phyloP scores from a whole-genome alignment of 495 filamentous ascomycete genomes.

The Penicillium samsonianum region DNA sequence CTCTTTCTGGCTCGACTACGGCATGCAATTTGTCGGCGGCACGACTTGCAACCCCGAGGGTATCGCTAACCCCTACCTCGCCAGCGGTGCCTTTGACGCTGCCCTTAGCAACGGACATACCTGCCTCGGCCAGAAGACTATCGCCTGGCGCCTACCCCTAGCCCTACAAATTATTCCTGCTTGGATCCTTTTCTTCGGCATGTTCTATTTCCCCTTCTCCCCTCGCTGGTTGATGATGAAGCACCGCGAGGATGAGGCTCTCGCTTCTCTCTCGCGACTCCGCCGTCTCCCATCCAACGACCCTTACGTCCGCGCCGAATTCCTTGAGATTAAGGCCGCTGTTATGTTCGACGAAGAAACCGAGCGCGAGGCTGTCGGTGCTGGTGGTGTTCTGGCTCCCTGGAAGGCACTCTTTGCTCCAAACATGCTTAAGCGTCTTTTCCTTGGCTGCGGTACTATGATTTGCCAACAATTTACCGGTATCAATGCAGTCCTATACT shows the following conservation, averaged over 20 bases:
- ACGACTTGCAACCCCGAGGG: slow-evolving; percentile 15
- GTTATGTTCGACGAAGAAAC: slow-evolving; percentile 25
- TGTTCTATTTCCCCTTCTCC: slow-evolving; percentile 40
- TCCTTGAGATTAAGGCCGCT: slow-evolving; percentile 41
- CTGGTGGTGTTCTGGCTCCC: neutral
- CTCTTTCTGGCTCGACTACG: slow-evolving; percentile 34
- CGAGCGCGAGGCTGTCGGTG: neutral
- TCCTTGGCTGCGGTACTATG: neutral
- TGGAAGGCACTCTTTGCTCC: neutral
- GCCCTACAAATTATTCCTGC: slow-evolving; percentile 51
- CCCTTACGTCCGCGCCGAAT: slow-evolving; percentile 39
- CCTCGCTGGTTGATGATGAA: slow-evolving; percentile 41
- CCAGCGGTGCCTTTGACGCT: neutral
- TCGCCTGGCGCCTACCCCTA: slow-evolving; percentile 47
- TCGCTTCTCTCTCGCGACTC: slow-evolving; percentile 34
- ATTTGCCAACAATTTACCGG: slow-evolving; percentile 21
- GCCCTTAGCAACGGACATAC: neutral
- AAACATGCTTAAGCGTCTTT: neutral
- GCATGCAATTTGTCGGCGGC: slow-evolving; percentile 39
- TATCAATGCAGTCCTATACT: slow-evolving; percentile 54
- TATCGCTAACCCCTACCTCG: neutral
- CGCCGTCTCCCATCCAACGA: slow-evolving; percentile 45
- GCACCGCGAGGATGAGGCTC: slow-evolving; percentile 43
- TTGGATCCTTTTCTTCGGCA: slow-evolving; percentile 40
- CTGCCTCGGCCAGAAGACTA: slow-evolving; percentile 28